phyloP scores from a whole-genome alignment of 345 rosid species.

The Barbarea vulgaris region DNA sequence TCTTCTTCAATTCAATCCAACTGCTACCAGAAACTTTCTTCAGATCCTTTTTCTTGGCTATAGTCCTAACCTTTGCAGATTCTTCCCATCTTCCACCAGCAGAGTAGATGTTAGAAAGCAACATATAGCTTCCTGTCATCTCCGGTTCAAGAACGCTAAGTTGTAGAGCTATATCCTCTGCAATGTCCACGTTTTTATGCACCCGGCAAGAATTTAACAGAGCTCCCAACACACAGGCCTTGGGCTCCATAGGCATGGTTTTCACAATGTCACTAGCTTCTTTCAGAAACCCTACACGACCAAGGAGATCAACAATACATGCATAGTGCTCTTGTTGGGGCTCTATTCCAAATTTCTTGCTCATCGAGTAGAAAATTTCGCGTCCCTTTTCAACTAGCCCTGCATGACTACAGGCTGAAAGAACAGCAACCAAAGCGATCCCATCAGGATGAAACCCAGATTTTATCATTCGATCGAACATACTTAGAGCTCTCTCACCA shows the following conservation, averaged over 20 bases:
- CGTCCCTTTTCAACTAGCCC: slow-evolving; percentile 68
- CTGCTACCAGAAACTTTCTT: slow-evolving; percentile 76
- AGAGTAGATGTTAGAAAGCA: slow-evolving; percentile 69
- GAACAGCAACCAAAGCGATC: slow-evolving; percentile 71
- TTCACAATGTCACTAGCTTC: slow-evolving; percentile 67
- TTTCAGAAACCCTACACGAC: slow-evolving; percentile 62
- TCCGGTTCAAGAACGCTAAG: slow-evolving; percentile 44
- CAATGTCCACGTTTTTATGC: slow-evolving; percentile 58
- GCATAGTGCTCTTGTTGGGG: slow-evolving; percentile 74
- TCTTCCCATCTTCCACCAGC: slow-evolving; percentile 71
- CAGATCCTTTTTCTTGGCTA: slow-evolving; percentile 63
- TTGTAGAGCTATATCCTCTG: slow-evolving; percentile 47
- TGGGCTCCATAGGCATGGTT: slow-evolving; percentile 65
- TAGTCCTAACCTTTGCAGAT: slow-evolving; percentile 62
- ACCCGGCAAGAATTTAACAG: slow-evolving; percentile 69
- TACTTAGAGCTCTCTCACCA: slow-evolving; percentile 53
- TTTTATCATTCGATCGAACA: slow-evolving; percentile 55
- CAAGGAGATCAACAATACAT: slow-evolving; percentile 70
- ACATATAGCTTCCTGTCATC: slow-evolving; percentile 59
- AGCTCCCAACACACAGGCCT: slow-evolving; percentile 69
- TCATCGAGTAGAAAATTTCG: slow-evolving; percentile 50
- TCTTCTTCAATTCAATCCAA: slow-evolving; percentile 62
- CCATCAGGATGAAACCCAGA: slow-evolving; percentile 58
- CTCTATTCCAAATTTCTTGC: slow-evolving; percentile 43
- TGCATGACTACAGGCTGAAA: slow-evolving; percentile 78